A percentile compares a stretch with the other conserved stretches of the same genome.
Evolutionary conservation across 129 eudicot species (phyloP).

Genomic region (Flaveria ramosissima): DNA sequence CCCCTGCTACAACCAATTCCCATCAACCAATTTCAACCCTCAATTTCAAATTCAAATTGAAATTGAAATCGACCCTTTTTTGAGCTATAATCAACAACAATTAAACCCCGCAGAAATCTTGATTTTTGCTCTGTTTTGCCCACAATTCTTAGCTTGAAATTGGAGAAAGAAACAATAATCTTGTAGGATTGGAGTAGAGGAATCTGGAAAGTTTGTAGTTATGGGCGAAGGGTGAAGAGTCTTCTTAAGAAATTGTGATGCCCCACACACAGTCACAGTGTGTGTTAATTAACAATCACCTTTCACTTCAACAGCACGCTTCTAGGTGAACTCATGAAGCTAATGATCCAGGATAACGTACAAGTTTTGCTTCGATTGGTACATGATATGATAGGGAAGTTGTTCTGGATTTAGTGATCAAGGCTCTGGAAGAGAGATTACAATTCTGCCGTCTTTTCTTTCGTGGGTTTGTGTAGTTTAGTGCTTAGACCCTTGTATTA

Average conservation of each 20-base stretch:
- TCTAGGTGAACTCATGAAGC: constrained; percentile 17
- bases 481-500: constrained; percentile 7
- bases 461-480: neutral
- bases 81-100: too few species aligned
- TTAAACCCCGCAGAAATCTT: constrained; percentile 6
- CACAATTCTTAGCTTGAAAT: too few species aligned
- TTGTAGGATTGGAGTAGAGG: constrained; percentile 13
- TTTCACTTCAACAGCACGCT: constrained; percentile 60
- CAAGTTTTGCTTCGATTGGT: neutral
- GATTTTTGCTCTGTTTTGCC: constrained; percentile 29
- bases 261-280: constrained; percentile 16
- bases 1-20: constrained; percentile 41
- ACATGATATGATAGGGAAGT: neutral
- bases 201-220: constrained; percentile 30
- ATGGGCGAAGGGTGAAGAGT: constrained; percentile 28
- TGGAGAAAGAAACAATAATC: neutral
- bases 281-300: constrained; percentile 21
- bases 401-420: constrained; percentile 9
- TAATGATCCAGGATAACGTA: neutral
- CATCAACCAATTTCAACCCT: constrained; percentile 43
- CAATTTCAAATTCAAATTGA: too few species aligned
- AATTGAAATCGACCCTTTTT: too few species aligned
- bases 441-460: constrained; percentile 33
- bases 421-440: constrained; percentile 16
- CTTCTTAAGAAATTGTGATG: constrained; percentile 21